Base-by-base conservation (phyloP, 2,329 filamentous ascomycete species). In the Epicoccum sorghinum region DNA sequence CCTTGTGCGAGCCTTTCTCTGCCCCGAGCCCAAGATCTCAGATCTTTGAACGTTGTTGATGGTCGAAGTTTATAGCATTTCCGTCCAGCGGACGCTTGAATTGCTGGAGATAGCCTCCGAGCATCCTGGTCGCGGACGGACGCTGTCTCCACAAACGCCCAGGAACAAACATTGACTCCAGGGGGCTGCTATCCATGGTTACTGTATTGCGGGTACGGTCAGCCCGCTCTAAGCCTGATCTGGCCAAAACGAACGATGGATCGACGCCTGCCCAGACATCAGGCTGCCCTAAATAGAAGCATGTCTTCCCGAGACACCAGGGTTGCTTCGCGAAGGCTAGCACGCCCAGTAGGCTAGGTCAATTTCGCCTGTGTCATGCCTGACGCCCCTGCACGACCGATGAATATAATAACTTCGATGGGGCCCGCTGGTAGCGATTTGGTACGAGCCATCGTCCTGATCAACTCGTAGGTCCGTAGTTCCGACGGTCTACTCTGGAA, bases 341-440 rank as follows among this genome's bases (percentile, higher is more conserved):
- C 47, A 60, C 57, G 66, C 67, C 68, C 53, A 68, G 65, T 39
- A 44, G 55, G 44, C 63, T 68, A 70, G 61, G 40, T 52, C 57
- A 62, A 59, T 63, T 53, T 60, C 52, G 57, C 58, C 13, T 39
- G 59, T 65, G 60, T 65, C 67, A 66, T 62, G 60, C 57, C 53
- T 51, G 29, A 42, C 44, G 55, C 62, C 61, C 60, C 54, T 50
- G 44, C 49, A 43, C 47, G 41, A 29, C 13, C 10, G 18, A 39
- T 27, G 32, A 46, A 50, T 69, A 71, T 70, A 71, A 71, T 70
- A 71, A 61, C 53, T 62, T 59, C 42, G 56, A 51, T 44, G 57
- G 49, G 32, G 46, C 44, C 46, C 46, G 55, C 56, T 48, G 32
- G 33, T 35, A 9, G 18, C 27, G 18, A 41, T 40, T 56, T 55